Percentiles rank a stretch among this genome's conserved stretches.
phyloP scores from a whole-genome alignment of 2,329 filamentous ascomycete species.

The Pestalotiopsis sp. region DNA sequence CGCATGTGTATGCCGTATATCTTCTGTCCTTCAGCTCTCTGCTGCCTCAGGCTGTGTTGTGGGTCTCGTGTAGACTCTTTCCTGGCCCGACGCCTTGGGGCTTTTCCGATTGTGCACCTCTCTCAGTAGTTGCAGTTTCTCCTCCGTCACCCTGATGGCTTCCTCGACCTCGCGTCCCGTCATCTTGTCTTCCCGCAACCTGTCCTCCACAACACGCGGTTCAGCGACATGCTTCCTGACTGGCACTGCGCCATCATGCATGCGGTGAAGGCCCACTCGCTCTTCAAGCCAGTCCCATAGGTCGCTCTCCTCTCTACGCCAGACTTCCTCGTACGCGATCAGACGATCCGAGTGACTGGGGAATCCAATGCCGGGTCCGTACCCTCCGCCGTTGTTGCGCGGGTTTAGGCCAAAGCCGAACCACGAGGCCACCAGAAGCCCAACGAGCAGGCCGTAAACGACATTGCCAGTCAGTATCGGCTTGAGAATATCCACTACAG shows the following conservation, averaged over 20 bases:
- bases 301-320: constrained; percentile 83
- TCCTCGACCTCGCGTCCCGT: constrained; percentile 75
- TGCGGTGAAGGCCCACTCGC: constrained; percentile 71
- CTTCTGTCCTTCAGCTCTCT: background rate
- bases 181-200: constrained; percentile 62
- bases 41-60: constrained; percentile 9
- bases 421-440: constrained; percentile 75
- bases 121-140: constrained; percentile 78
- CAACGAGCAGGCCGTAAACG: constrained; percentile 73
- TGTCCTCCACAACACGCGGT: constrained; percentile 61
- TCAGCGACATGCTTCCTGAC: constrained; percentile 53
- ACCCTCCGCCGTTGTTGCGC: constrained; percentile 37
- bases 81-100: background rate
- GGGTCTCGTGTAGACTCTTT: constrained; percentile 2
- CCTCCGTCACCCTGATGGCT: constrained; percentile 83
- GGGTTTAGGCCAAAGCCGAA: constrained; percentile 62
- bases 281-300: constrained; percentile 95
- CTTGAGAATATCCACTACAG: constrained; percentile 68
- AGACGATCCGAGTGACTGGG: constrained; percentile 64
- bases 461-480: constrained; percentile 77
- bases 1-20: background rate
- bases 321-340: constrained; percentile 90
- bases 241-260: constrained; percentile 41
- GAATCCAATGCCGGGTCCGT: constrained; percentile 42
- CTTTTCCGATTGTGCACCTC: constrained; percentile 67